Evolutionary conservation across 257 asterid species (phyloP).

Genomic region (Striga asiatica): DNA sequence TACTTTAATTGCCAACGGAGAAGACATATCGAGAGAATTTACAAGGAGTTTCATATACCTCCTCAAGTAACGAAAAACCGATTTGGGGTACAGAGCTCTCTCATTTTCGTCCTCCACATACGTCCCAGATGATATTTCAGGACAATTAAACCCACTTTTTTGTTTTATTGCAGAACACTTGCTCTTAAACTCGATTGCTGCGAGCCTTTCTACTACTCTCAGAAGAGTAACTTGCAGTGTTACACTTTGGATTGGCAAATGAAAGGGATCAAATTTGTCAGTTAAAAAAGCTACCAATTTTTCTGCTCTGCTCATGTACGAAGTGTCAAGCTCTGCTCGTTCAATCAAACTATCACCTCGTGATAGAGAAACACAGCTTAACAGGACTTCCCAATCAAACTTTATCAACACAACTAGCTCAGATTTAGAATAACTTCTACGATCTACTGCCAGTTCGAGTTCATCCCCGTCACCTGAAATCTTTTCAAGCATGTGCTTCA

Average conservation of each 20-base stretch:
- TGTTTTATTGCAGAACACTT: slow-evolving; percentile 46
- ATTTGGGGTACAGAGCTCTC: slow-evolving; percentile 31
- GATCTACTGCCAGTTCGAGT: slow-evolving; percentile 20
- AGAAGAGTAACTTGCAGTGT: slow-evolving; percentile 66
- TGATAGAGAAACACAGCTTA: slow-evolving; percentile 50
- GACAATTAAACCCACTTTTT: slow-evolving; percentile 24
- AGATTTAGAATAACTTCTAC: slow-evolving; percentile 36
- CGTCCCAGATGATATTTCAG: slow-evolving; percentile 26
- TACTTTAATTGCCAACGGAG: slow-evolving; percentile 74
- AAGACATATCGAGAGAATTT: slow-evolving; percentile 50
- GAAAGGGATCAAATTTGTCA: slow-evolving; percentile 54
- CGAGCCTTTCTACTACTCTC: slow-evolving; percentile 59
- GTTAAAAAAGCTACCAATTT: slow-evolving; percentile 41
- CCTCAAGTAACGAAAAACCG: slow-evolving; percentile 49
- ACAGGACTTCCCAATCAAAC: slow-evolving; percentile 66
- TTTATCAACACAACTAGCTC: slow-evolving; percentile 63
- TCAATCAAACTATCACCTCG: slow-evolving; percentile 34
- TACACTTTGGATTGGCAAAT: slow-evolving; percentile 37
- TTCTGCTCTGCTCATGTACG: slow-evolving; percentile 47
- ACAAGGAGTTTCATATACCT: slow-evolving; percentile 46
- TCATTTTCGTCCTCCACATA: slow-evolving; percentile 32
- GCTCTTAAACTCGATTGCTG: slow-evolving; percentile 53
- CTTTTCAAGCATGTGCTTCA: slow-evolving; percentile 39
- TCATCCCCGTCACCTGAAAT: slow-evolving; percentile 28
- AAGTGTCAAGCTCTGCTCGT: slow-evolving; percentile 32